These are phyloP conservation scores for Lachancea lanzarotensis DNA, from an alignment of 805 yeast species.

Conservation along the genomic window DNA sequence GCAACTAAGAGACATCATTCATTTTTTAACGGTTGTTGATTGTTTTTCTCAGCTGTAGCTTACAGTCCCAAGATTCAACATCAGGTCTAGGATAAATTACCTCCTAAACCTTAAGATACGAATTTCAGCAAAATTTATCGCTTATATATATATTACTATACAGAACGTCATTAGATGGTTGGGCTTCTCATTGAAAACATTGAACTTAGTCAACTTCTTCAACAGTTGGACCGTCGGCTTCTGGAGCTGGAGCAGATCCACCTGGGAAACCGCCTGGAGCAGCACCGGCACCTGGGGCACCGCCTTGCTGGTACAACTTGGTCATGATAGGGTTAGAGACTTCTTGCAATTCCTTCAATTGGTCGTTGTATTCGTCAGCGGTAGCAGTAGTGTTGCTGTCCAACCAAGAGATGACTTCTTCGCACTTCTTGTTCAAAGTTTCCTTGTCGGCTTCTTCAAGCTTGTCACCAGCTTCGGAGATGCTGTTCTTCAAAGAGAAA, in stretches of 20 bases:
- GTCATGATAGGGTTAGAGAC: conserved; percentile 95
- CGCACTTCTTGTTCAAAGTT: conserved; percentile 73
- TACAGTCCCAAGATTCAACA: no score
- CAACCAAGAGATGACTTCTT: conserved; percentile 83
- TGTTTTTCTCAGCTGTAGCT: no score
- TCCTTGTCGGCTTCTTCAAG: conserved; percentile 66
- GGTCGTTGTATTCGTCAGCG: conserved; percentile 86
- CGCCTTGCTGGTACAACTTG: conserved; percentile 87
- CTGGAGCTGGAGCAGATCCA: conserved; percentile 58
- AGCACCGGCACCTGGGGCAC: conserved; percentile 76
- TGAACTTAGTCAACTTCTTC: conserved; percentile 65
- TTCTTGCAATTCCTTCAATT: conserved; percentile 94
- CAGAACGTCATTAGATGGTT: conserved; percentile 6
- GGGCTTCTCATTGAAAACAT: neutral
- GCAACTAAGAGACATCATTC: no score
- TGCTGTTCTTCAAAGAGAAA: conserved; percentile 83
- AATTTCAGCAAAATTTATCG: neutral
- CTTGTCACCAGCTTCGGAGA: conserved; percentile 75
- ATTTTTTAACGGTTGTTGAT: no score
- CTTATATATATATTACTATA: conserved; percentile 1
- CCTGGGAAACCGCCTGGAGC: conserved; percentile 58
- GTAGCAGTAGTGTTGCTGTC: conserved; percentile 89
- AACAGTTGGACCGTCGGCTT: conserved; percentile 65
- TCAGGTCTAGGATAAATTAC: no score
- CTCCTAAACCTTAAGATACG: conserved; percentile 12